Conservation (phyloP, 225 moss, liverwort and hornwort species). For the Rhytidiadelphus loreus region DNA sequence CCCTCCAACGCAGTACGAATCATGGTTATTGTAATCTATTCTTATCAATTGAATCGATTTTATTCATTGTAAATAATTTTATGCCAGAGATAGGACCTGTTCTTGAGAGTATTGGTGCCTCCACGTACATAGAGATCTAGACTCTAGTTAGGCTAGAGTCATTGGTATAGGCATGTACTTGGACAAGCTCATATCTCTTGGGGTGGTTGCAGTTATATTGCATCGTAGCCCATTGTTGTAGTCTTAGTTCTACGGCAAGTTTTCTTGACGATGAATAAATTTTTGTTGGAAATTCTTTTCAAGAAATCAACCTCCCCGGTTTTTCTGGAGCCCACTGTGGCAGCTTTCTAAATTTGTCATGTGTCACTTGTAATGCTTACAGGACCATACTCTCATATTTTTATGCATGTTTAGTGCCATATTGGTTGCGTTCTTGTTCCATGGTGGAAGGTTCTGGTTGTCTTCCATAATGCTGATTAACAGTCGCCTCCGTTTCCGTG, state of each 20-base stretch:
- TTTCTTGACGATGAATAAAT: background rate
- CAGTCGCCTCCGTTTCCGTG: background rate
- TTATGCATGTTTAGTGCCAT: background rate
- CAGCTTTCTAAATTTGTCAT: background rate
- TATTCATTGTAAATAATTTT: background rate
- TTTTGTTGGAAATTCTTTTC: background rate
- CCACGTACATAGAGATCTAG: background rate
- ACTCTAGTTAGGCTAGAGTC: background rate
- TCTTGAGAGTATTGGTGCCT: background rate
- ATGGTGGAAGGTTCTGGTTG: background rate
- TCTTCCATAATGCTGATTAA: background rate
- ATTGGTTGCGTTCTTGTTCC: background rate
- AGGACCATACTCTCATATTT: background rate
- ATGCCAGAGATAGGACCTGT: background rate
- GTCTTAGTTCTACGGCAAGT: background rate
- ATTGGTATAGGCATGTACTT: background rate
- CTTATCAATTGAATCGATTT: background rate
- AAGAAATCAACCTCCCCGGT: background rate
- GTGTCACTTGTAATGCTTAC: background rate
- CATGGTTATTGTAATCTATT: background rate
- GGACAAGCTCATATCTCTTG: background rate
- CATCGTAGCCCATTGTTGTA: background rate
- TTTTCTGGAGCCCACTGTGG: background rate
- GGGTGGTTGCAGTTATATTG: background rate
- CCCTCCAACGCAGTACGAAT: background rate